These are phyloP conservation scores for Chlorella sp. DNA, from an alignment of 139 green algal species.

Conservation along the genomic window DNA sequence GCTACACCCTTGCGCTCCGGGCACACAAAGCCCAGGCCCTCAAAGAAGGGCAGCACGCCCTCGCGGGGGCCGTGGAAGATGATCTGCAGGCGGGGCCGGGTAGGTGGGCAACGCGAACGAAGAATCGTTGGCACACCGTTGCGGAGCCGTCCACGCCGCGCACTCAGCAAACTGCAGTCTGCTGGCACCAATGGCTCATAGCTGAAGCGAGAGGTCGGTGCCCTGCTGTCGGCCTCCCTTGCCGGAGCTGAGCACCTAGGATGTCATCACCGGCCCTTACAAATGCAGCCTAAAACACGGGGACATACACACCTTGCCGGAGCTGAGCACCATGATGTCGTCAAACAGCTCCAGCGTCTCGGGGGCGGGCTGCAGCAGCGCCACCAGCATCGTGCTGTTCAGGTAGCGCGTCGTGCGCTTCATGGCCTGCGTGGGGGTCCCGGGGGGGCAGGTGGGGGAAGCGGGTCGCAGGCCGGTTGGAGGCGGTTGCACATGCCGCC, in stretches of 20 bases:
- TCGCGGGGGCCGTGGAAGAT: constrained; percentile 62
- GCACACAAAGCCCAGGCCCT: constrained; percentile 65
- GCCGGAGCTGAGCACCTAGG: constrained; percentile 32
- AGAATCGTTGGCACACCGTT: too few relatives aligned
- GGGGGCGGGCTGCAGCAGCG: constrained; percentile 64
- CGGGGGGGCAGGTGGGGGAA: too few relatives aligned
- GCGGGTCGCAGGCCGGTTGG: too few relatives aligned
- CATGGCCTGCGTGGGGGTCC: neutral
- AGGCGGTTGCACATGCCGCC: too few relatives aligned
- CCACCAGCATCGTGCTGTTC: constrained; percentile 50
- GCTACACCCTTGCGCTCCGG: constrained; percentile 62
- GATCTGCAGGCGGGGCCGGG: neutral
- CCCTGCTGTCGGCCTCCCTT: too few relatives aligned
- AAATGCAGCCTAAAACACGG: too few relatives aligned
- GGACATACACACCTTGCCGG: neutral
- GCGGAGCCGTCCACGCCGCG: too few relatives aligned
- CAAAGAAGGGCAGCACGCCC: constrained; percentile 64
- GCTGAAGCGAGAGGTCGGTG: too few relatives aligned
- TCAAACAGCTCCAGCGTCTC: constrained; percentile 70
- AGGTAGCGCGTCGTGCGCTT: neutral
- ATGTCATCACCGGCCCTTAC: too few relatives aligned
- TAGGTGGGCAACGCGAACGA: too few relatives aligned
- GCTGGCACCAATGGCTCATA: too few relatives aligned
- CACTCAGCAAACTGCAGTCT: too few relatives aligned
- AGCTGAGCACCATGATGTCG: constrained; percentile 31